Conservation (phyloP, 1,284 basidiomycete genomes). For the Rhizopogon parksii region DNA sequence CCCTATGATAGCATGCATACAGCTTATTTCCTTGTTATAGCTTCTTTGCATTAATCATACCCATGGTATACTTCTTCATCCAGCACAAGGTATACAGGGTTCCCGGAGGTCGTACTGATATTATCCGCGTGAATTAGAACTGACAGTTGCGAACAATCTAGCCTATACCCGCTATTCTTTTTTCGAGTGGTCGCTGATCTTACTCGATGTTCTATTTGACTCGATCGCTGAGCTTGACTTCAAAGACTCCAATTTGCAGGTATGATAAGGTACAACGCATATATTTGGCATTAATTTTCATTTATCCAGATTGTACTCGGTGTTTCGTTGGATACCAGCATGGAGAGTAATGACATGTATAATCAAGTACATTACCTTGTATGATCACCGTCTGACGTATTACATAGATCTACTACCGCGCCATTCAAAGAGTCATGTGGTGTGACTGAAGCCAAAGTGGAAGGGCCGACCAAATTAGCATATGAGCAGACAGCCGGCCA, state of each 20-base stretch:
- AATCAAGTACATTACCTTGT: constrained; percentile 19
- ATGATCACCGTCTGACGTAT: constrained; percentile 19
- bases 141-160: constrained; percentile 22
- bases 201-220: constrained; percentile 77
- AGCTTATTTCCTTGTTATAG: constrained; percentile 28
- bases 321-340: constrained; percentile 19
- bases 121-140: neutral
- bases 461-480: neutral
- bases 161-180: constrained; percentile 83
- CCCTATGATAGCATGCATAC: neutral
- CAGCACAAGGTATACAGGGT: constrained; percentile 76
- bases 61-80: constrained; percentile 79
- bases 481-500: neutral
- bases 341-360: constrained; percentile 23
- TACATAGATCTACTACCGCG: constrained; percentile 11
- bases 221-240: constrained; percentile 63
- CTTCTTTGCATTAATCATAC: constrained; percentile 66
- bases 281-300: constrained; percentile 5
- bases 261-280: constrained; percentile 15
- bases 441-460: neutral
- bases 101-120: constrained; percentile 59
- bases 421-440: neutral
- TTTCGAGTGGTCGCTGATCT: constrained; percentile 82
- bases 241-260: constrained; percentile 45
- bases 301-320: constrained; percentile 22